Percentiles rank a stretch among this genome's conserved stretches.
phyloP scores from a whole-genome alignment of 352 stramenopile species.

The Phytophthora agathidicida region DNA sequence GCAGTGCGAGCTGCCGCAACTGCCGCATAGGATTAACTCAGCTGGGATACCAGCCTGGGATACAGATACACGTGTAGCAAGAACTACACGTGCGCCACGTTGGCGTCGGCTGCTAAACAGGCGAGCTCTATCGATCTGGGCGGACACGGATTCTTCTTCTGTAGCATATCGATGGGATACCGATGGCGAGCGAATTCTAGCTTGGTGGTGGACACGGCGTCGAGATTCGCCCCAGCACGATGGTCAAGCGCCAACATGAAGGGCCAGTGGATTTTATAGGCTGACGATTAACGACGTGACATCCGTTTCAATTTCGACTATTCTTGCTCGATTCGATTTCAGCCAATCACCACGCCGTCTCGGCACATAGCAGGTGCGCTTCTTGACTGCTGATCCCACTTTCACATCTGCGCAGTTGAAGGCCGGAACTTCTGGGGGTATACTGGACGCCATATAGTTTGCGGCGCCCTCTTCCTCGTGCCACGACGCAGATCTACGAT shows the following conservation, averaged over 20 bases:
- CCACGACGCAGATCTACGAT: conserved; percentile 15
- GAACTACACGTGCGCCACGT: too few relatives aligned
- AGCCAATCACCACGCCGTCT: conserved; percentile 4
- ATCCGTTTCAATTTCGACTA: conserved; percentile 19
- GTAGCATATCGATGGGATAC: too few relatives aligned
- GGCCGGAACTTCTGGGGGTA: conserved; percentile 17
- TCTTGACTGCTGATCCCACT: conserved; percentile 25
- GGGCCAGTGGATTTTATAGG: conserved; percentile 22
- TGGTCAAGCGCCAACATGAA: neutral
- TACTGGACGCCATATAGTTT: conserved; percentile 25
- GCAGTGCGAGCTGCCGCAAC: too few relatives aligned
- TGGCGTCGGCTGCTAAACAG: too few relatives aligned
- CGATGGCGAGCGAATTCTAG: conserved; percentile 22
- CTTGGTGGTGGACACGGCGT: conserved; percentile 16
- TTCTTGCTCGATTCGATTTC: conserved; percentile 13
- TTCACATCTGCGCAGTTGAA: conserved; percentile 17
- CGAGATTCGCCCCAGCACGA: conserved; percentile 11
- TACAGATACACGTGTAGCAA: too few relatives aligned
- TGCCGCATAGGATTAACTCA: too few relatives aligned
- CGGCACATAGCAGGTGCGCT: conserved; percentile 5
- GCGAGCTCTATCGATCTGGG: too few relatives aligned
- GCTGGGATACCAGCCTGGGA: too few relatives aligned
- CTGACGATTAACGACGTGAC: conserved; percentile 6
- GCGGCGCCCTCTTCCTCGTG: conserved; percentile 2
- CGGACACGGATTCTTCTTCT: conserved; percentile 1